A percentile compares a stretch with the other conserved stretches of the same genome.
Evolutionary conservation across 2,329 filamentous ascomycete species (phyloP).

Genomic region (Cercospora sp.): DNA sequence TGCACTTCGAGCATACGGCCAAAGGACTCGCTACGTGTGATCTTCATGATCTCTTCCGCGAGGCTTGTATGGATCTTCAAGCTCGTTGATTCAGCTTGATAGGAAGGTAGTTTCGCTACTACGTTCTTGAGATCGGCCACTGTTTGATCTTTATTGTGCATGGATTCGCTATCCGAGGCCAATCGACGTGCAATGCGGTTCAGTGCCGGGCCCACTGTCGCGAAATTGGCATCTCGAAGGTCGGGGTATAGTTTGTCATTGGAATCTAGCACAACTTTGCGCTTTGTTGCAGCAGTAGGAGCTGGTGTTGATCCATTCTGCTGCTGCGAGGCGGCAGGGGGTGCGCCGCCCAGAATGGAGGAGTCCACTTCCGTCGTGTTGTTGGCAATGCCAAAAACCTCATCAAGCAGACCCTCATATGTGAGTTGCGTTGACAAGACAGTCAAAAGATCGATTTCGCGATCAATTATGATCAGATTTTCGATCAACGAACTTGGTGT

Average conservation of each 20-base stretch:
- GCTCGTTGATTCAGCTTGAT: conserved; percentile 90
- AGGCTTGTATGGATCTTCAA: conserved; percentile 89
- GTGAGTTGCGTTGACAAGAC: conserved; percentile 91
- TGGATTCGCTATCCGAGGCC: conserved; percentile 82
- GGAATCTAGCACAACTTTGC: conserved; percentile 85
- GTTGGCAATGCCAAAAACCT: conserved; percentile 86
- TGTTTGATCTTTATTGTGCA: conserved; percentile 76
- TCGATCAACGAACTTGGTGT: conserved; percentile 86
- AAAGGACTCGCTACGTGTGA: conserved; percentile 87
- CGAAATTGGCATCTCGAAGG: conserved; percentile 90
- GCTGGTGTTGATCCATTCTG: conserved; percentile 39
- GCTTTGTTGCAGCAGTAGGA: conserved; percentile 65
- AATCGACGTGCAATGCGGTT: conserved; percentile 89
- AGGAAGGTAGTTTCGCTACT: conserved; percentile 87
- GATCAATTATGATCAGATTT: conserved; percentile 90
- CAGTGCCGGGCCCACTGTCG: conserved; percentile 82
- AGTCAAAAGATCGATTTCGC: conserved; percentile 91
- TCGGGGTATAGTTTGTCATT: conserved; percentile 87
- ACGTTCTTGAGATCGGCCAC: conserved; percentile 92
- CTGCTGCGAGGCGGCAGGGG: conserved; percentile 55
- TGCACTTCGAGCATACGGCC: conserved; percentile 87
- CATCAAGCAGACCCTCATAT: conserved; percentile 93
- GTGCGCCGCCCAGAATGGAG: conserved; percentile 76
- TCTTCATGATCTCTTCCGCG: conserved; percentile 92
- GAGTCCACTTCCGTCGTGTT: conserved; percentile 93